A percentile compares a stretch with the other conserved stretches of the same genome.
Conservation (phyloP, 345 rosid species). For the Camelina hispida region DNA sequence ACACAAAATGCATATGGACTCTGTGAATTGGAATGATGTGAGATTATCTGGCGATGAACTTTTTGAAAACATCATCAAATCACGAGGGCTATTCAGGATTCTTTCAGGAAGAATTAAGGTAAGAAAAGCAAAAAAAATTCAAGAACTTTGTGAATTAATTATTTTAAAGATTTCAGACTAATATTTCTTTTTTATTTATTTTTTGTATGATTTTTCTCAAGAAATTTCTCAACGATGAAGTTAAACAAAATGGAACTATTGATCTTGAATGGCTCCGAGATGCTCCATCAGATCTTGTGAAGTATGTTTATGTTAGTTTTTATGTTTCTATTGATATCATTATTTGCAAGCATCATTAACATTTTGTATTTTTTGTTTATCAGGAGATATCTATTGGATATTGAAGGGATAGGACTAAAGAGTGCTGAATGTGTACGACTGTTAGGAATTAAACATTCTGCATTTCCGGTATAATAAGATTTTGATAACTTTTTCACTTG, state of each 20-base stretch:
- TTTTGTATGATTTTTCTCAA: conserved; percentile 20
- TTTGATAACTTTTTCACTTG: neutral
- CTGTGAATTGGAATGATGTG: conserved; percentile 67
- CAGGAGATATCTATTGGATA: conserved; percentile 59
- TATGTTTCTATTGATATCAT: neutral
- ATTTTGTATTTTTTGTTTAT: neutral
- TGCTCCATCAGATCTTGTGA: conserved; percentile 59
- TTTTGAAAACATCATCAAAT: conserved; percentile 46
- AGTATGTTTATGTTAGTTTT: conserved; percentile 48
- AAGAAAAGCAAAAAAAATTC: neutral
- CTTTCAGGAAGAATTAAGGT: conserved; percentile 59
- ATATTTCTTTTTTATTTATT: neutral
- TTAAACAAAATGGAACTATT: conserved; percentile 45
- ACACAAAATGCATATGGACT: conserved; percentile 50
- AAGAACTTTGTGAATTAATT: neutral
- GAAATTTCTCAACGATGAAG: conserved; percentile 56
- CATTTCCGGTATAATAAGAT: conserved; percentile 61
- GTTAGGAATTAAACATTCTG: conserved; percentile 57
- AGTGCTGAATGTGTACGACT: conserved; percentile 76
- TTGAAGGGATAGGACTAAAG: conserved; percentile 68
- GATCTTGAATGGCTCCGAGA: conserved; percentile 80
- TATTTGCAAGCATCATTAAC: neutral
- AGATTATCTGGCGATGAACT: conserved; percentile 40
- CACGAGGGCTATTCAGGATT: conserved; percentile 57
- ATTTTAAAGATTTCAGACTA: neutral